Evolutionary conservation across 169 alveolate species (phyloP).

Genomic region (Cryptosporidium ubiquitum): DNA sequence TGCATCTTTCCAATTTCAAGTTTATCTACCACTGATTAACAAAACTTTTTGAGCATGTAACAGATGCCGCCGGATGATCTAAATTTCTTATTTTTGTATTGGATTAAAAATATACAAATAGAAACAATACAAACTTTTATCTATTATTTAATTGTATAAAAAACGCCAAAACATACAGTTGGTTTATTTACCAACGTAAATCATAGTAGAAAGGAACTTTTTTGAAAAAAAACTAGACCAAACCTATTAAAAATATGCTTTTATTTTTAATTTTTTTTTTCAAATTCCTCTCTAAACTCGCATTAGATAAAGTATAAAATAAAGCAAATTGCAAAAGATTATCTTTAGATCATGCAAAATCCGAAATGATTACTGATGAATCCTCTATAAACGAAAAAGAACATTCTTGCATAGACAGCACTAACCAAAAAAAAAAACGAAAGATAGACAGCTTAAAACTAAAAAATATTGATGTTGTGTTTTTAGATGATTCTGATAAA

Average conservation of each 20-base stretch:
- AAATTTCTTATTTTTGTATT: background rate
- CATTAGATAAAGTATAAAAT: background rate
- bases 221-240: constrained; percentile 5
- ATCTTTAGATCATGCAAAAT: background rate
- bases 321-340: background rate
- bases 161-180: background rate
- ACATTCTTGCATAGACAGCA: background rate
- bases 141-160: background rate
- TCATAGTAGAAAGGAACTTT: background rate
- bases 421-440: background rate
- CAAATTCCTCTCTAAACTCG: background rate
- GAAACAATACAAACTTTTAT: background rate
- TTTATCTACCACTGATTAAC: background rate
- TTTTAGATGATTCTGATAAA: constrained; percentile 36
- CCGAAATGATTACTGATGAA: background rate
- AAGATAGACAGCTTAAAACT: background rate
- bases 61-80: background rate
- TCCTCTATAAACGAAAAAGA: background rate
- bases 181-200: background rate
- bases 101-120: background rate
- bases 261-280: background rate
- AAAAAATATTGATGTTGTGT: background rate
- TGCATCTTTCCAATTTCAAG: constrained; percentile 1
- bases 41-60: background rate
- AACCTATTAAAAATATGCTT: background rate